These are phyloP conservation scores for Colletotrichum caudatum DNA, from an alignment of 2,329 filamentous ascomycete genomes.

Conservation along the genomic window DNA sequence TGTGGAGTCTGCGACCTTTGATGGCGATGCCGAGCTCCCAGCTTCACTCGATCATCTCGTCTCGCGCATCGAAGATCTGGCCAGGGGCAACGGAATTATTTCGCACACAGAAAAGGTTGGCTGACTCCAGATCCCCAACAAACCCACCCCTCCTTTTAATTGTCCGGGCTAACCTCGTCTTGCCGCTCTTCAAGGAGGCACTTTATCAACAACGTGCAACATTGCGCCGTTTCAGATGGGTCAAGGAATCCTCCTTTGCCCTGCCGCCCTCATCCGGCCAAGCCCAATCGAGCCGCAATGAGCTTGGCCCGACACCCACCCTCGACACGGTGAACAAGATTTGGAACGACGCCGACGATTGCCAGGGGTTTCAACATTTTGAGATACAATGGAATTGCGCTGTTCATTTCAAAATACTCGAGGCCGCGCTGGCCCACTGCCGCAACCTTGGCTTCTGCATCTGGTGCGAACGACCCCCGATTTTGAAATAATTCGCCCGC, in stretches of 20 bases:
- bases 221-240: conserved; percentile 4
- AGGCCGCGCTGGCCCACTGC: not conserved
- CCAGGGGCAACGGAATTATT: not conserved
- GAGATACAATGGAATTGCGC: not conserved
- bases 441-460: not conserved
- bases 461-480: too few species aligned
- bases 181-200: not conserved
- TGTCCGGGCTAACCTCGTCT: not conserved
- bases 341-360: not conserved
- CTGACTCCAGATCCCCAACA: not conserved
- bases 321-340: not conserved
- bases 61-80: not conserved
- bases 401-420: not conserved
- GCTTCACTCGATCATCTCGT: not conserved
- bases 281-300: not conserved
- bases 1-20: not conserved
- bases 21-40: not conserved
- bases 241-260: conserved; percentile 4
- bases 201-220: not conserved
- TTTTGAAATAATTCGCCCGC: too few species aligned
- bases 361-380: not conserved
- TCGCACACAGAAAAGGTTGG: not conserved
- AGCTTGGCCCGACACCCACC: not conserved
- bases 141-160: not conserved
- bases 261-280: not conserved